Percentiles rank a stretch among this genome's conserved stretches.
Conservation (phyloP, 331 rosid species). For the Stylosanthes scabra region DNA sequence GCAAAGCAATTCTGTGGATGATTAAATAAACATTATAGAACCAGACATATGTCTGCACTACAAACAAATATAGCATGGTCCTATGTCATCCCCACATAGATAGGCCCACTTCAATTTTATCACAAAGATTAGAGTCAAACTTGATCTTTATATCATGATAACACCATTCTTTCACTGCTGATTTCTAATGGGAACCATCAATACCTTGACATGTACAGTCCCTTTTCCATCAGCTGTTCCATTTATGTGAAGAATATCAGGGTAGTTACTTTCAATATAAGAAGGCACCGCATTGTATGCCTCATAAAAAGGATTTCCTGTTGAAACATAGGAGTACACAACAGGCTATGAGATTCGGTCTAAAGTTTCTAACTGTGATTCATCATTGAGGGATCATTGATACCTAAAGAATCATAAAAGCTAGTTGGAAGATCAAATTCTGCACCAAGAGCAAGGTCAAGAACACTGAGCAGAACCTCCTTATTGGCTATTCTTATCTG, state of each 20-base stretch:
- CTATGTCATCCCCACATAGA: constrained; percentile 30
- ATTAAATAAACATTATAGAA: constrained; percentile 11
- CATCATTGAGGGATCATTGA: constrained; percentile 28
- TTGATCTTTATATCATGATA: constrained; percentile 5
- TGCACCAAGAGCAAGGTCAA: constrained; percentile 80
- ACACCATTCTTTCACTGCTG: neutral
- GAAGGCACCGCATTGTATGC: constrained; percentile 63
- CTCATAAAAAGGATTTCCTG: constrained; percentile 91
- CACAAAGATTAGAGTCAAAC: too few relatives aligned
- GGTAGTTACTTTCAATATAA: constrained; percentile 71
- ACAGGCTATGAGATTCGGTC: constrained; percentile 36
- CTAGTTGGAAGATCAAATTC: constrained; percentile 73
- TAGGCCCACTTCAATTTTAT: constrained; percentile 12
- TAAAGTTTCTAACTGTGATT: constrained; percentile 31
- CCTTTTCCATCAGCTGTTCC: constrained; percentile 61
- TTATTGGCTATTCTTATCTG: constrained; percentile 75
- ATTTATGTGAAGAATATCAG: constrained; percentile 71
- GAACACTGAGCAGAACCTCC: constrained; percentile 59
- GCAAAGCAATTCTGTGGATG: constrained; percentile 29
- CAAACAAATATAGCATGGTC: constrained; percentile 10
- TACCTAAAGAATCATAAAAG: constrained; percentile 80
- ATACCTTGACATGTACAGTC: constrained; percentile 75
- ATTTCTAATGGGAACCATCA: constrained; percentile 30
- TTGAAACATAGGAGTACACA: constrained; percentile 44
- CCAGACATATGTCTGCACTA: constrained; percentile 2